These are phyloP conservation scores for Aurinia saxatilis DNA, from an alignment of 345 rosid species.

Conservation along the genomic window DNA sequence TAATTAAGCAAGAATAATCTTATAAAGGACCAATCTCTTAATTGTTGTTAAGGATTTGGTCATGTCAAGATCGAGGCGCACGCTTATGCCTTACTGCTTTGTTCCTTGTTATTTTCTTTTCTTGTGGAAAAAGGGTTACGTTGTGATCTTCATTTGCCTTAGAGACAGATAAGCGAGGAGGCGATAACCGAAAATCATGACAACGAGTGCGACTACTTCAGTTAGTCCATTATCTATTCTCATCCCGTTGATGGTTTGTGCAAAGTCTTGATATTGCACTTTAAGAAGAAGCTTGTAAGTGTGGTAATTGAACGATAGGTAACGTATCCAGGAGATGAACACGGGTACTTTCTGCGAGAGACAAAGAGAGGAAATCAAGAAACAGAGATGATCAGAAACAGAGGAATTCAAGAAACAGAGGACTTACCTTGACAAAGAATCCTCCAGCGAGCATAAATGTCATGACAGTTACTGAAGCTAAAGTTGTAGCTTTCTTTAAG, in stretches of 20 bases:
- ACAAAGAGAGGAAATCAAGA: background rate
- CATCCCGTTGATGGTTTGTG: constrained; percentile 42
- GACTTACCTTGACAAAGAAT: constrained; percentile 67
- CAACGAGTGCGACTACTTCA: constrained; percentile 72
- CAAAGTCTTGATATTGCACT: constrained; percentile 59
- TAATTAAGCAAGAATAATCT: constrained; percentile 5
- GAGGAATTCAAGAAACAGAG: background rate
- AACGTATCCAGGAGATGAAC: constrained; percentile 86
- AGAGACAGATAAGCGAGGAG: constrained; percentile 79
- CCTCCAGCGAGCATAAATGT: constrained; percentile 98
- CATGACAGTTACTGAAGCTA: constrained; percentile 96
- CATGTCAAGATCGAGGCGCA: constrained; percentile 5
- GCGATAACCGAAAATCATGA: constrained; percentile 89
- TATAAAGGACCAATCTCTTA: constrained; percentile 9
- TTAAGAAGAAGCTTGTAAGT: constrained; percentile 89
- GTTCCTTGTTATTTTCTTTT: constrained; percentile 22
- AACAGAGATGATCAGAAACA: background rate
- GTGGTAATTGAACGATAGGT: constrained; percentile 93
- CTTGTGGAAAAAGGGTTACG: constrained; percentile 17
- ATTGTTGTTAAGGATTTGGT: constrained; percentile 13
- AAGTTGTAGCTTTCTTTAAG: constrained; percentile 82
- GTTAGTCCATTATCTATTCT: constrained; percentile 48
- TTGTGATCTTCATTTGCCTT: constrained; percentile 52
- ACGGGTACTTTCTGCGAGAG: constrained; percentile 70
- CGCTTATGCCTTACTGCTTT: constrained; percentile 6